These are phyloP conservation scores for Porcisia deanei DNA, from an alignment of 208 protist species.

Conservation along the genomic window DNA sequence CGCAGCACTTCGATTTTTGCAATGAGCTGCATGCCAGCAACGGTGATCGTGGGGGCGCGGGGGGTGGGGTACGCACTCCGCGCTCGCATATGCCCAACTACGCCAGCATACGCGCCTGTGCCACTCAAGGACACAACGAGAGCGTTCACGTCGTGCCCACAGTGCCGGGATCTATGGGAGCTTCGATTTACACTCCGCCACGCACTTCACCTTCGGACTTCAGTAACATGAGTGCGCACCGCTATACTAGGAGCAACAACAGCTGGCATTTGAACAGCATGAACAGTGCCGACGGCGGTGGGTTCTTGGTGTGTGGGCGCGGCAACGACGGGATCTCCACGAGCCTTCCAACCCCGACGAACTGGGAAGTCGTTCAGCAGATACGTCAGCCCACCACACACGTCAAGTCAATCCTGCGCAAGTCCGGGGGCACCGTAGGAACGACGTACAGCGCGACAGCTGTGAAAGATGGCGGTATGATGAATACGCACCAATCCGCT, in stretches of 20 bases:
- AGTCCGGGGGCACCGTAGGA: not conserved
- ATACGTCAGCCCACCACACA: constrained; percentile 21
- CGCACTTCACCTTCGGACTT: not conserved
- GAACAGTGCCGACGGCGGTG: not conserved
- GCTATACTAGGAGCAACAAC: not conserved
- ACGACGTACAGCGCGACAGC: not conserved
- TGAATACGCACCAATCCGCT: constrained; percentile 2
- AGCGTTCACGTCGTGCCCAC: not conserved
- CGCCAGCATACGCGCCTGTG: not conserved
- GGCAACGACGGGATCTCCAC: not conserved
- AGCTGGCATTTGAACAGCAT: constrained; percentile 11
- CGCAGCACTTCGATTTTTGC: not conserved
- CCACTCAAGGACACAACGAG: not conserved
- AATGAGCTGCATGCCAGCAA: not conserved
- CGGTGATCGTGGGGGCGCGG: not conserved
- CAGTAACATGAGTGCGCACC: not conserved
- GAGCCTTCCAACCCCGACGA: constrained; percentile 2
- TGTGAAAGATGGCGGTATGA: not conserved
- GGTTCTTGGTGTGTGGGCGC: not conserved
- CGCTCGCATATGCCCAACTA: not conserved
- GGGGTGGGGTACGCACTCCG: not conserved
- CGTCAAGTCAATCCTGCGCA: constrained; percentile 33
- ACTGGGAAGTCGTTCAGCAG: constrained; percentile 27
- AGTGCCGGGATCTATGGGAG: not conserved
- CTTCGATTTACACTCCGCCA: not conserved